Conservation (phyloP, 306 rosid genomes). For the Cucumis melo region DNA sequence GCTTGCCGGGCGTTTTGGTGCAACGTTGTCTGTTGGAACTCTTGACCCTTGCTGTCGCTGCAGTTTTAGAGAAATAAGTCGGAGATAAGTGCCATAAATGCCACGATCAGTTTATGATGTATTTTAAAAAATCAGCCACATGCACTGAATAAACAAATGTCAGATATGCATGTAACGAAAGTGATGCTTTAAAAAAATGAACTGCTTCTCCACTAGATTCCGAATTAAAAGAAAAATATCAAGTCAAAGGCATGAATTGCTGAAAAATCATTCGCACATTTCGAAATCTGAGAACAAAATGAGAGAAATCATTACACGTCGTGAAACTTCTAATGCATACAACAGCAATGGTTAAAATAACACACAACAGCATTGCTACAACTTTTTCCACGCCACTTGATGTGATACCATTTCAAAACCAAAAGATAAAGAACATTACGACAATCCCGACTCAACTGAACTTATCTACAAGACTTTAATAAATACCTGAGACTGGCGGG, state of each 20-base stretch:
- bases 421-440: background rate
- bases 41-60: conserved; percentile 33
- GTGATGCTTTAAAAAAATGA: background rate
- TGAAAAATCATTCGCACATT: background rate
- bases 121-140: background rate
- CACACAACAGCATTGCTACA: background rate
- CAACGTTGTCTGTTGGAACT: conserved; percentile 17
- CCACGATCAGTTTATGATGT: background rate
- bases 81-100: background rate
- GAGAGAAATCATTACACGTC: background rate
- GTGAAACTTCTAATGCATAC: background rate
- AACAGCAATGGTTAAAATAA: background rate
- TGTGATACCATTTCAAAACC: background rate
- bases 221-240: background rate
- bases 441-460: background rate
- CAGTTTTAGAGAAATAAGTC: background rate
- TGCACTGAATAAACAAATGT: background rate
- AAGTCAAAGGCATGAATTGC: background rate
- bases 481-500: conserved; percentile 68
- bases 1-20: conserved; percentile 22
- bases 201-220: background rate
- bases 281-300: background rate
- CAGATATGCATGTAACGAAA: background rate
- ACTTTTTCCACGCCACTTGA: background rate
- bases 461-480: background rate